Evolutionary conservation across 257 asterid species (phyloP), one percentile per base, ranked within the genome.

Genomic region (Solanum chiquidenum): DNA sequence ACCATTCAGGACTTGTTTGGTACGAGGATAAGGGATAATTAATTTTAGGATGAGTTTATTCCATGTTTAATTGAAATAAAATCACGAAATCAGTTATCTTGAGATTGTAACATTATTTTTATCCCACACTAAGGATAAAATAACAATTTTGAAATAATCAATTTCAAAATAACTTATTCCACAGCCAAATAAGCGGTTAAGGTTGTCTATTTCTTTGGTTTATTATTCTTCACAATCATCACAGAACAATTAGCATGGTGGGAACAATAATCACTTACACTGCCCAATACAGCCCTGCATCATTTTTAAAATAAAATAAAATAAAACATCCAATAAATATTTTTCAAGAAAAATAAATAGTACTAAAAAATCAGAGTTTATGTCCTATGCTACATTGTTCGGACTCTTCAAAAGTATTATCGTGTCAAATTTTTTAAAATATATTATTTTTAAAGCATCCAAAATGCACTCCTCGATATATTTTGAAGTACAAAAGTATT

Each of bases 321-420:
- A 62, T 62, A 62, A n/a, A 62, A 62, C 62, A 62, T 10, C 31
- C 16, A 10, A n/a, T n/a, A 0, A 62, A 9, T n/a, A 5, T 7
- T 62, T 62, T 62, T 1, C 16, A 62, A 23, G 14, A 62, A 62
- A 62, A 62, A 62, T 10, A 10, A n/a, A 9, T 62, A 60, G 1
- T 52, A 42, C 1, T 10, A 42, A 42, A 40, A 38, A 38, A 29
- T 29, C 31, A 62, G 1, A 62, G 31, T 62, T 10, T 23, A n/a
- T 62, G 0, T 62, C 7, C 16, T n/a, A 23, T 62, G 12, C 8
- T 62, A 23, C 1, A 2, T n/a, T 23, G 3, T 62, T 62, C 1
- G 1, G 14, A n/a, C 13, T n/a, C 33, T n/a, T 3, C 0, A n/a
- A n/a, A n/a, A n/a, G 0, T n/a, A 62, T n/a, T n/a, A 7, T 0